These are phyloP conservation scores for Monilinia laxa DNA, from an alignment of 2,329 filamentous ascomycete genomes.

Conservation along the genomic window DNA sequence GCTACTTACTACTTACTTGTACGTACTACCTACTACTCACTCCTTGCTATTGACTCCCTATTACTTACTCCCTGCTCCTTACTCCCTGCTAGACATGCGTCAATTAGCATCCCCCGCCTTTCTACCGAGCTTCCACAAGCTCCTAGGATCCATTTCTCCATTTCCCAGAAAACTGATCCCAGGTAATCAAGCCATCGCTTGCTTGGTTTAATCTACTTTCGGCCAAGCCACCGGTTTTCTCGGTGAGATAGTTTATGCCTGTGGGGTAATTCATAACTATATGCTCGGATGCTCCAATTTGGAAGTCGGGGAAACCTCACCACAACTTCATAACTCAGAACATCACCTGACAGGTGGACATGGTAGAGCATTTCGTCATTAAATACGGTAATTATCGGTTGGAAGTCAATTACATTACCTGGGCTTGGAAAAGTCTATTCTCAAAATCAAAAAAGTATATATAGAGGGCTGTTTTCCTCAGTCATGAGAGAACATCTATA, in stretches of 20 bases:
- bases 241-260: constrained; percentile 24
- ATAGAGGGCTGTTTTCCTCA: neutral
- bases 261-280: neutral
- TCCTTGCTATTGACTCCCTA: too few species aligned
- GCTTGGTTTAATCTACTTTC: constrained; percentile 8
- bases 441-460: neutral
- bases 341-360: too few species aligned
- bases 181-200: neutral
- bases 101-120: constrained; percentile 5
- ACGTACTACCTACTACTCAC: too few species aligned
- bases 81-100: neutral
- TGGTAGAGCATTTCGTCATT: neutral
- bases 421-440: neutral
- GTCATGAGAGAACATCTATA: neutral
- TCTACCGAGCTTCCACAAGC: neutral
- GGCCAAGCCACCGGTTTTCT: constrained; percentile 24
- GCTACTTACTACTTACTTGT: too few species aligned
- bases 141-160: neutral
- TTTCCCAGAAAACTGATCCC: neutral
- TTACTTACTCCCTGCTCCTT: too few species aligned
- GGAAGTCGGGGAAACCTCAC: too few species aligned
- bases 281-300: too few species aligned
- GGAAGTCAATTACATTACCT: neutral
- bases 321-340: too few species aligned
- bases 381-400: neutral